Conservation (phyloP, 2,329 filamentous ascomycete species). For the Cryphonectria carpinicola region DNA sequence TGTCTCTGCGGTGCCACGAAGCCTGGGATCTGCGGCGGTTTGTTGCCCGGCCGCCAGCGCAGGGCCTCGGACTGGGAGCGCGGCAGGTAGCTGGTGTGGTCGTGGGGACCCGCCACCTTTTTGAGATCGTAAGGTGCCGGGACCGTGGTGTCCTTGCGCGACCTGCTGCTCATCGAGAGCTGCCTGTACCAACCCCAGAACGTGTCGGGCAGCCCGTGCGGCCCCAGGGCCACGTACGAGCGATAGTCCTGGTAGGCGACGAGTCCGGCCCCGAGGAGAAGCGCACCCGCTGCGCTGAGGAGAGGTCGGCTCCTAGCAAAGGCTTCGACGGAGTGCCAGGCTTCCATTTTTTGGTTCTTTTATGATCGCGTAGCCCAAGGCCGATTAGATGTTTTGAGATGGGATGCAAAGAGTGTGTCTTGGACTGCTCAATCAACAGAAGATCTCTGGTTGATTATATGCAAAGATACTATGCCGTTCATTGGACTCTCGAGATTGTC, state of each 20-base stretch:
- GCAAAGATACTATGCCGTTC: not conserved
- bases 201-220: slow-evolving; percentile 22
- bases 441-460: not conserved
- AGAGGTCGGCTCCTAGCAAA: not conserved
- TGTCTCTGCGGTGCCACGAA: slow-evolving; percentile 46
- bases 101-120: slow-evolving; percentile 25
- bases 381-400: not conserved
- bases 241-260: slow-evolving; percentile 23
- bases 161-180: slow-evolving; percentile 28
- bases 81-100: slow-evolving; percentile 27
- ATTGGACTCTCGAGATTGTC: not conserved
- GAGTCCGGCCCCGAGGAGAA: slow-evolving; percentile 13
- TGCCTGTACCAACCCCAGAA: slow-evolving; percentile 28
- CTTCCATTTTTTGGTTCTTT: slow-evolving; percentile 4
- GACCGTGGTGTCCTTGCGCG: slow-evolving; percentile 34
- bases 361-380: too few relatives aligned
- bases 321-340: not conserved
- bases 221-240: slow-evolving; percentile 22
- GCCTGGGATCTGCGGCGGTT: slow-evolving; percentile 34
- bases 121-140: slow-evolving; percentile 33
- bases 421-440: not conserved
- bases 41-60: slow-evolving; percentile 27
- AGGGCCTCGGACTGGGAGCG: slow-evolving; percentile 8
- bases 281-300: not conserved
- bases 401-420: not conserved